phyloP scores from a whole-genome alignment of 1,284 basidiomycete genomes.

The Boletus smithii region DNA sequence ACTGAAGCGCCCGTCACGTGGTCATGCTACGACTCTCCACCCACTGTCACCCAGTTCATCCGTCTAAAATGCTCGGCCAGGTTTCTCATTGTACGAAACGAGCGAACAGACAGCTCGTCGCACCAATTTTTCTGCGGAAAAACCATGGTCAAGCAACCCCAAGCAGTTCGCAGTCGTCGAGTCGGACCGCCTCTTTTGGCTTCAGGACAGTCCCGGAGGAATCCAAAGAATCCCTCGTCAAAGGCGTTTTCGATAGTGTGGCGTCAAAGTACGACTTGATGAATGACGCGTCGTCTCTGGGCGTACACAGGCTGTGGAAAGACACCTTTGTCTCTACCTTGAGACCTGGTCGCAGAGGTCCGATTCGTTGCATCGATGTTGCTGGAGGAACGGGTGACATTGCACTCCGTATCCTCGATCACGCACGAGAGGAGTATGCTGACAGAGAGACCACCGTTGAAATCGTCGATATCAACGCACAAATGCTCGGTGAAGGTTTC shows the following conservation, averaged over 20 bases:
- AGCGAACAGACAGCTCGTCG: slow-evolving; percentile 9
- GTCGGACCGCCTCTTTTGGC: slow-evolving; percentile 83
- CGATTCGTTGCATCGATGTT: slow-evolving; percentile 86
- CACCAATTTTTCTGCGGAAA: slow-evolving; percentile 15
- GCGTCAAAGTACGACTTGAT: slow-evolving; percentile 96
- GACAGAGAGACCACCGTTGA: slow-evolving; percentile 88
- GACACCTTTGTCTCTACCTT: slow-evolving; percentile 84
- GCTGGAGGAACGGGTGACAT: slow-evolving; percentile 99
- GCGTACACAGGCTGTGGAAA: slow-evolving; percentile 97
- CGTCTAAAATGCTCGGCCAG: slow-evolving; percentile 23
- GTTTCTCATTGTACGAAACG: slow-evolving; percentile 18
- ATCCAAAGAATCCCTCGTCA: slow-evolving; percentile 76
- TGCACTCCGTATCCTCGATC: slow-evolving; percentile 90
- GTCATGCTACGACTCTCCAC: too few relatives aligned
- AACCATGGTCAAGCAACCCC: slow-evolving; percentile 22
- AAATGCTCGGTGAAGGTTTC: slow-evolving; percentile 94
- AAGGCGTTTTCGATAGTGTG: slow-evolving; percentile 92
- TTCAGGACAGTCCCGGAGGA: slow-evolving; percentile 83
- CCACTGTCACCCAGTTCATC: too few relatives aligned
- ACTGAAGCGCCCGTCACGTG: too few relatives aligned
- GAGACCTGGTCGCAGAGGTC: slow-evolving; percentile 73
- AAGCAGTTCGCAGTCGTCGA: slow-evolving; percentile 14
- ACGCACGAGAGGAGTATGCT: slow-evolving; percentile 84
- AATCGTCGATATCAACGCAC: slow-evolving; percentile 91
- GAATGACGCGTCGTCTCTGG: slow-evolving; percentile 98